A percentile compares a stretch with the other conserved stretches of the same genome.
These are phyloP conservation scores for Fusarium tricinctum DNA, from an alignment of 2,329 filamentous ascomycete species.

Conservation along the genomic window DNA sequence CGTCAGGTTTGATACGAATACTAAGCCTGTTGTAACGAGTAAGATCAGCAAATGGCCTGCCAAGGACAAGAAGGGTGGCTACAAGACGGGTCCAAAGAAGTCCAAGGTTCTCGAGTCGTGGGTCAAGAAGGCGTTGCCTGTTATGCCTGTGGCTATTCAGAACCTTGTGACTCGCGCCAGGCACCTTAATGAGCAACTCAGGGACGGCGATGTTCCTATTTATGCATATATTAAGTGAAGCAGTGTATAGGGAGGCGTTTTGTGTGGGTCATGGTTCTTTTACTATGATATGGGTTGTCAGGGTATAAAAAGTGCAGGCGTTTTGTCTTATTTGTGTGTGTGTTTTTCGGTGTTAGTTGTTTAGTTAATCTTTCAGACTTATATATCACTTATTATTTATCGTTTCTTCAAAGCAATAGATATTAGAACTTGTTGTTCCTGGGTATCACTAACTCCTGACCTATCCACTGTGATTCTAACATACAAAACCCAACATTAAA, in stretches of 20 bases:
- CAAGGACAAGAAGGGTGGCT: neutral
- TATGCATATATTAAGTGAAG: constrained; percentile 16
- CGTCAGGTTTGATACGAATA: neutral
- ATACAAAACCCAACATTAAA: neutral
- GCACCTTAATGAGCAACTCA: constrained; percentile 30
- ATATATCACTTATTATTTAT: constrained; percentile 3
- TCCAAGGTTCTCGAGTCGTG: neutral
- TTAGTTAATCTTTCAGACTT: neutral
- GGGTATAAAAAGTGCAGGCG: constrained; percentile 14
- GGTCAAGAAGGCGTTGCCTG: constrained; percentile 13
- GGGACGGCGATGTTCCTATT: constrained; percentile 9
- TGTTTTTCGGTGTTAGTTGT: neutral
- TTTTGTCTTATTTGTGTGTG: neutral
- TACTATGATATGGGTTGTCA: neutral
- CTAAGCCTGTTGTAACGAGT: neutral
- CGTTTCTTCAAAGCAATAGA: constrained; percentile 24
- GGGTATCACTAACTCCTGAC: constrained; percentile 44
- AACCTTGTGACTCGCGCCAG: constrained; percentile 34
- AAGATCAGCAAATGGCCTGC: constrained; percentile 22
- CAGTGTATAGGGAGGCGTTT: neutral
- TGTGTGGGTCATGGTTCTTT: neutral
- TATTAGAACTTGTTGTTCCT: constrained; percentile 27
- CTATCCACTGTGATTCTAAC: neutral
- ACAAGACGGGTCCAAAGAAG: neutral
- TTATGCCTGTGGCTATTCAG: constrained; percentile 42